Conservation (phyloP, 169 alveolate genomes). For the Cryptosporidium bovis region DNA sequence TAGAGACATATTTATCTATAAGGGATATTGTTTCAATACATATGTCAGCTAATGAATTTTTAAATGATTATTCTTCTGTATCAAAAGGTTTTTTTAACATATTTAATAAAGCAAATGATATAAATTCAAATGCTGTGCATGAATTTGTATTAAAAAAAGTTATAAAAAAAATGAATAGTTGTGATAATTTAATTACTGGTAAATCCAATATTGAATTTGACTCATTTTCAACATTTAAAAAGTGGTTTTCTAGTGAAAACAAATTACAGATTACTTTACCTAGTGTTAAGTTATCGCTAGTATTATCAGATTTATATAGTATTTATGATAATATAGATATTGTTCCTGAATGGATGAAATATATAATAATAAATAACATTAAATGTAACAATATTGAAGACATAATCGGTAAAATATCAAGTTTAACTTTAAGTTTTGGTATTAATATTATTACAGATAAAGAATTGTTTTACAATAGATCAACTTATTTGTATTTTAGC, state of each 20-base stretch:
- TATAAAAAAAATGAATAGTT: neutral
- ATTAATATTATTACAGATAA: constrained; percentile 39
- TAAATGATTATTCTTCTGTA: constrained; percentile 20
- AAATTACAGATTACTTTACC: constrained; percentile 32
- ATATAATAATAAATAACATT: neutral
- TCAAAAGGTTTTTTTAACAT: constrained; percentile 14
- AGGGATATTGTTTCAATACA: constrained; percentile 46
- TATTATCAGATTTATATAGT: neutral
- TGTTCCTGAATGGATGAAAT: constrained; percentile 67
- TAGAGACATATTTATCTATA: constrained; percentile 39
- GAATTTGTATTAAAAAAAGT: constrained; percentile 3
- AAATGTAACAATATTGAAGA: neutral
- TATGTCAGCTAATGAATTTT: constrained; percentile 55
- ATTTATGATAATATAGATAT: constrained; percentile 11
- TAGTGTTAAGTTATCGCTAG: neutral
- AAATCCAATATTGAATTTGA: constrained; percentile 18
- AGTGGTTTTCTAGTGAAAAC: constrained; percentile 62
- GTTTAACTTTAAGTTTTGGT: constrained; percentile 6
- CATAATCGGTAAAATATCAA: constrained; percentile 27
- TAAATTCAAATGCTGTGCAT: constrained; percentile 2
- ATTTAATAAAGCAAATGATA: neutral
- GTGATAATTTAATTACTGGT: neutral
- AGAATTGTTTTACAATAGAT: constrained; percentile 46
- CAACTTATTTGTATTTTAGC: neutral
- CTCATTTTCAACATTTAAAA: constrained; percentile 25